Base-by-base conservation (phyloP, 176 grass and related monocot genomes). In the Rhipidocladum racemiflorum region DNA sequence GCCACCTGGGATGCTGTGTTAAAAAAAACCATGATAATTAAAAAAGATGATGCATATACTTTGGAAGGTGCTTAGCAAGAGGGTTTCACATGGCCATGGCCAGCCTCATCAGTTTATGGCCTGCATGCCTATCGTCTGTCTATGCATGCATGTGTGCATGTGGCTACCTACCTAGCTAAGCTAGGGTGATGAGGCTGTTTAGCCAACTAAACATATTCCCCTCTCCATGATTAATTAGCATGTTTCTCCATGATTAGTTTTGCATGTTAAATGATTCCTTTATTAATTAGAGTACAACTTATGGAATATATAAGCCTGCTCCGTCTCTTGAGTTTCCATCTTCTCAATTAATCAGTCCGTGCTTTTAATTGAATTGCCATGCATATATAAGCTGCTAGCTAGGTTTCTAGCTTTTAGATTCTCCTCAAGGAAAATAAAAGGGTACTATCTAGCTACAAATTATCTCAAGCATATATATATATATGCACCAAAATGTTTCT, bases 21-120 rank as follows among this genome's bases (percentile, higher is more conserved):
- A 50, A 49, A 61, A 39, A 30, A 46, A 0, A 38, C 5, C 1
- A 56, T 69, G 42, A 87, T 67, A 63, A 59, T 72, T 21, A 46
- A 64, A 77, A 60, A 56, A 24, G 3, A 35, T 36, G 29, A 84
- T 62, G 34, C n/a, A 55, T 28, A 46, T 45, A 46, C 36, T 65
- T 89, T 87, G 87, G 89, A 94, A 94, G 90, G 67, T 94, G 87
- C 89, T 87, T 70, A 70, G 89, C 75, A 80, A 94, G 89, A 91
- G 89, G 87, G 79, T 60, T 88, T 91, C 87, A 94, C 84, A 91
- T 89, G 89, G 32, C 32, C 32, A 34, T 34, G 32, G 88, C 79
- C 79, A 88, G 56, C 74, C 56, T 56, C 68, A 44, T 78, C 79
- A 18, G 81, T 74, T 75, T 57, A 46, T 57, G 59, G 75, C 40